Base-by-base conservation (phyloP, 73 alveolate genomes). In the Paramecium sonneborni region DNA sequence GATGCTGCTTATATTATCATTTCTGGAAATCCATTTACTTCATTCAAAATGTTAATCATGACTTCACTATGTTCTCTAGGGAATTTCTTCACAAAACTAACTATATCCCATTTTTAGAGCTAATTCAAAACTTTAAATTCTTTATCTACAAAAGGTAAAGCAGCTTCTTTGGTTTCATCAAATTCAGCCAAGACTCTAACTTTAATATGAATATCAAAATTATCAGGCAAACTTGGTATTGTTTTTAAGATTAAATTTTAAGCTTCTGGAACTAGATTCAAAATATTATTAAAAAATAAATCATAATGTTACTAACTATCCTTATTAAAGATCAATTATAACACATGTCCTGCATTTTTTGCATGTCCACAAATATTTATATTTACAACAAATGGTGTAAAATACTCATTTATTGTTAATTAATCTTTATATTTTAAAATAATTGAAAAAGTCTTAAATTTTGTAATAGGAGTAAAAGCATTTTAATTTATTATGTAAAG, bases 341-440 rank as follows among this genome's bases (percentile, higher is more conserved):
- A 46, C 0, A 79, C 24, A 14, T 39, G 14, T 20, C 21, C 26
- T n/a, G 90, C 44, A 79, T 79, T 79, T 37, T 79, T 79, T 15
- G 90, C 90, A 44, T 79, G 90, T 20, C 76, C 90, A 79, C 90
- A 79, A 14, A 79, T 39, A 79, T 79, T 79, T 2, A 79, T 79
- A 15, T 79, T 79, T 2, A 38, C 18, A 10, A 43, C 55, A 46
- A 79, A 79, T 43, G 90, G 90, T 20, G 26, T 28, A 79, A 41
- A 79, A 14, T 79, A 79, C 20, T 79, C 86, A 32, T 18, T 15
- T 0, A 35, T 35, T 5, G 32, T 2, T 41, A 35, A 41, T 35
- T 72, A 21, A 72, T 72, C 41, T 3, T 38, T 23, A 46, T 79
- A 79, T 79, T 79, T 43, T 1, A 79, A 21, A 12, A 79, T 46